Evolutionary conservation across 257 asterid species (phyloP), one percentile per base, ranked within the genome.

Genomic region (Plectranthus barbatus): DNA sequence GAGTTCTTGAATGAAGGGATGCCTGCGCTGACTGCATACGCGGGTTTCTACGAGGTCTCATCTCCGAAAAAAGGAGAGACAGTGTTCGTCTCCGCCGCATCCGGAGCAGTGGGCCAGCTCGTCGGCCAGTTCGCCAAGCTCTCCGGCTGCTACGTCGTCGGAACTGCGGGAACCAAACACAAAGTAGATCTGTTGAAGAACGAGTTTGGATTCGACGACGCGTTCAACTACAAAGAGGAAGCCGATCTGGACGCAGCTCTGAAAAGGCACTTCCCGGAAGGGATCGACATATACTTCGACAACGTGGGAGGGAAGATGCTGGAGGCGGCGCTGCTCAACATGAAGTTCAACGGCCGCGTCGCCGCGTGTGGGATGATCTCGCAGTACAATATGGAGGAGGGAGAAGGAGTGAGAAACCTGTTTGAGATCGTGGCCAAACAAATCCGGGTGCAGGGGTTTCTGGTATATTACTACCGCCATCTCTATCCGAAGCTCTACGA

Each of bases 271-370:
- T 79, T 82, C 19, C 83, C 80, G 0, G 19, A 72, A 29, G 88
- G 88, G 12, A 83, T 83, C 8, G 85, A 79, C 52, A 79, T 82
- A 42, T 79, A 79, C 73, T 82, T 79, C 6, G 85, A 82, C 9
- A 79, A 79, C 52, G 85, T 77, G 2, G 81, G 88, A 7, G 83
- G 83, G 9, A 68, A 77, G 70, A 82, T 77, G 85, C 67, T 79
- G 0, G 88, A 79, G 0, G 85, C 88, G 0, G 88, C 72, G 66
- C 81, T 79, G 12, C 65, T 57, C 9, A 82, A 82, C 74, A 82
- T 82, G 85, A 79, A 67, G 3, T 2, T 33, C n/a, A 52, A 64
- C 1, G 80, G 86, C 7, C 75, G 82, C 4, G 77, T 83, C 7
- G 53, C 76, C 0, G 52, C 69, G 2, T 83, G 89, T 41, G 89